Evolutionary conservation across 177 flowering plant species (phyloP).

Genomic region (Vitis hybrid): DNA sequence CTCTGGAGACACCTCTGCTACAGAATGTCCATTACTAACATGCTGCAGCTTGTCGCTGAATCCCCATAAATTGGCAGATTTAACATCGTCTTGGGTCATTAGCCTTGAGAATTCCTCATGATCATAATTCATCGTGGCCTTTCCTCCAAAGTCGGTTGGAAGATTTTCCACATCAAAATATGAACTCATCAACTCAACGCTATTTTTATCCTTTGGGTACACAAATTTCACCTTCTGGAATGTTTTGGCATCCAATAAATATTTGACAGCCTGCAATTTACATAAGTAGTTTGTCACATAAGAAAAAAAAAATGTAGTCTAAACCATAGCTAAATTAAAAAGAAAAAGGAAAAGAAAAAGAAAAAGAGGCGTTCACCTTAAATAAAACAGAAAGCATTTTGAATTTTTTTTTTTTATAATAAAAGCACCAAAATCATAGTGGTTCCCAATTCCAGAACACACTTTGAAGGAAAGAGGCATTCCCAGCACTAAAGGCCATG

Average conservation of each 20-base stretch:
- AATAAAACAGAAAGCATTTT: no score
- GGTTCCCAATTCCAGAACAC: no score
- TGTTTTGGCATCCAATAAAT: conserved; percentile 82
- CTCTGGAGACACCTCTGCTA: conserved; percentile 59
- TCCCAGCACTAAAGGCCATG: no score
- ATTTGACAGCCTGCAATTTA: conserved; percentile 69
- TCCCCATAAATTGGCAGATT: conserved; percentile 66
- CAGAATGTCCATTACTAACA: conserved; percentile 32
- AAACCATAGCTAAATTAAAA: no score
- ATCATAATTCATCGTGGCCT: conserved; percentile 56
- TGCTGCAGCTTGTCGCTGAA: conserved; percentile 36
- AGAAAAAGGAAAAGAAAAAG: no score
- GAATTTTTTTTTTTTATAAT: no score
- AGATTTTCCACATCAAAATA: conserved; percentile 81
- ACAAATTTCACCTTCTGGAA: conserved; percentile 89
- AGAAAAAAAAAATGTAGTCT: not conserved
- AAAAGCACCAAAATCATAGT: no score
- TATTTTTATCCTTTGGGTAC: conserved; percentile 81
- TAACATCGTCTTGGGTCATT: conserved; percentile 79
- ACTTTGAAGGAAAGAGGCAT: no score
- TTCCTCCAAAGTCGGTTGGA: conserved; percentile 85
- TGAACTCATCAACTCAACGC: conserved; percentile 79
- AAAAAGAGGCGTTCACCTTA: no score
- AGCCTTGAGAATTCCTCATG: conserved; percentile 83
- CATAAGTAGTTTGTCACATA: not conserved